Base-by-base conservation (phyloP, 306 rosid species). In the Leucaena leucocephala region DNA sequence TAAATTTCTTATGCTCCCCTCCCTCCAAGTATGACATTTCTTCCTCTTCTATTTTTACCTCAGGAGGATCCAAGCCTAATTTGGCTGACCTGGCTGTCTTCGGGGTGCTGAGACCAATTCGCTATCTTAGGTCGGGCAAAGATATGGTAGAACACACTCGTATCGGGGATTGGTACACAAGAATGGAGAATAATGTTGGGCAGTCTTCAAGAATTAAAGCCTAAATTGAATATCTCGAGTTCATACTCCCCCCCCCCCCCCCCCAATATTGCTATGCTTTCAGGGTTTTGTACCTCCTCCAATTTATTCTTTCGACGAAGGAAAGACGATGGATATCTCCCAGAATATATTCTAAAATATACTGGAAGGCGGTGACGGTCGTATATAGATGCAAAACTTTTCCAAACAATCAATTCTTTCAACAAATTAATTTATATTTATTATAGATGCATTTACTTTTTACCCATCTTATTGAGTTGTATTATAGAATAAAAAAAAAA, bases 111-210 rank as follows among this genome's bases (percentile, higher is more conserved):
- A 87, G 97, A 80, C 99, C 99, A 8, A 95, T 95, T 75, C 97
- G 99, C 68, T 83, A 95, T 86, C 81, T 95, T 84, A 89, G 88
- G 61, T 85, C 99, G 2, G 99, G 99, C 79, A 90, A 72, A 85
- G 99, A 95, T 87, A 95, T 95, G 99, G 96, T 95, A 75, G 94
- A 93, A 81, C 89, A 93, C 85, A 93, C 98, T 16, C 91, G 87
- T 27, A 95, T 95, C 40, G 97, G 99, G 4, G 98, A 91, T 76
- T 95, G 99, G 98, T 95, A 91, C 86, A 42, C 94, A 9, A 90
- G 93, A 87, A 96, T 96, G 98, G 99, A 96, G 84, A 82, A 21
- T 8, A 82, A 61, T 45, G 97, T 96, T 43, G 98, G 97, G 59
- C 96, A 86, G 64, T 55, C 97, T 71, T 77, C 93, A 49, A 86